Base-by-base conservation (phyloP, 495 filamentous ascomycete species). In the Paragyromitra xinjiangensis region DNA sequence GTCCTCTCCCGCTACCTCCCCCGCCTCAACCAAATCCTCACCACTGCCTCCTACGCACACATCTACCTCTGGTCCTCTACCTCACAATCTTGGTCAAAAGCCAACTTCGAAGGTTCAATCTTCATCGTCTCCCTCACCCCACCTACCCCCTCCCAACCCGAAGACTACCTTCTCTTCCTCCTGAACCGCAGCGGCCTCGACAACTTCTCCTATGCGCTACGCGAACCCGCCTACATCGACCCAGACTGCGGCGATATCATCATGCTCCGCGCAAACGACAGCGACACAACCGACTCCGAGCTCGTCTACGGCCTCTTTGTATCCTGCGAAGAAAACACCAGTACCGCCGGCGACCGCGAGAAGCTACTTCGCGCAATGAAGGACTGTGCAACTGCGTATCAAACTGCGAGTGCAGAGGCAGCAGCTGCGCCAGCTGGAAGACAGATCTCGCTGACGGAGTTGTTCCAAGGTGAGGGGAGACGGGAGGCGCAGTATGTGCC, bases 61-160 rank as follows among this genome's bases (percentile, higher is more conserved):
- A 73, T 82, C 53, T 82, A 82, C 69, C 48, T 78, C 5, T 79
- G 75, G 74, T 71, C 62, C 4, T 66, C 75, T 14, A 40, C 51
- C 51, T 78, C 77, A 14, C 45, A 66, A 19, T 26, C 74, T 19
- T 81, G 79, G 79, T 61, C 69, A 22, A 80, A 80, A 56, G 62
- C 73, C 62, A 63, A 72, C 29, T 68, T 80, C 19, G 79, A 81
- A 61, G 79, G 79, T 37, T 81, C 79, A 6, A 50, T 81, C 34
- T 81, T 81, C 55, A 71, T 81, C 39, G 73, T 69, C 68, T 67
- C 50, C 29, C 81, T 65, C 50, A 44, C 67, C 34, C 64, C 64
- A 85, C 88, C 63, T 92, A 92, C 88, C 88, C 93, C 87, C 95
- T 93, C 76, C 92, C 94, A 84, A 96, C 97, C 61, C 1, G 72